Conservation (phyloP, 2,329 filamentous ascomycete species). For the Lasiodiplodia hormozganensis region DNA sequence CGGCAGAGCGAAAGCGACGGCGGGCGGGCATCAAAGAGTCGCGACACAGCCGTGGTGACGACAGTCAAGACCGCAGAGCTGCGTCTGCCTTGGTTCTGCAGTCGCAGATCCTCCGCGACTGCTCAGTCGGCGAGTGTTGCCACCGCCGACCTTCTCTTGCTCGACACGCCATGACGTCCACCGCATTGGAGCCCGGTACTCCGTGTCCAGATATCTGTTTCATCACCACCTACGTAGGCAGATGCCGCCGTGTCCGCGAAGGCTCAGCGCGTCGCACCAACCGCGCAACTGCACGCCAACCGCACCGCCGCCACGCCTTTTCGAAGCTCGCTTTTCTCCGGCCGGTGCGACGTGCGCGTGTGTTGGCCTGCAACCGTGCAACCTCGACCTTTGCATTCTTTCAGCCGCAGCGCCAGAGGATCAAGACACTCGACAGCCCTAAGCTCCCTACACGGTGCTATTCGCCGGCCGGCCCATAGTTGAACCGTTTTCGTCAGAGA, state of each 20-base stretch:
- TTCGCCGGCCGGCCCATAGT: conserved; percentile 4
- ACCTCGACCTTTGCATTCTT: background rate
- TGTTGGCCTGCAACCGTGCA: conserved; percentile 4
- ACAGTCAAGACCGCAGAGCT: background rate
- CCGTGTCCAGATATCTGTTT: no score
- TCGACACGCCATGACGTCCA: background rate
- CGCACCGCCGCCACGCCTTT: background rate
- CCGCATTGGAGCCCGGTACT: background rate
- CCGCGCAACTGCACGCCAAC: conserved; percentile 1
- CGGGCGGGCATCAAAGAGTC: background rate
- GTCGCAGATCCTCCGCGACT: conserved; percentile 8
- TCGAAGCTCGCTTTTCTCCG: background rate
- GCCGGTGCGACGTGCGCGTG: conserved; percentile 7
- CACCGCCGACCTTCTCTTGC: background rate
- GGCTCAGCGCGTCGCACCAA: background rate
- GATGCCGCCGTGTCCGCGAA: background rate
- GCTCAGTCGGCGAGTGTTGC: background rate
- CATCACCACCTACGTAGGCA: conserved; percentile 2
- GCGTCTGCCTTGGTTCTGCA: conserved; percentile 5
- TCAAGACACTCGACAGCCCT: conserved; percentile 3
- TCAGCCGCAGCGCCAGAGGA: conserved; percentile 1
- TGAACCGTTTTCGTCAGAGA: conserved; percentile 18
- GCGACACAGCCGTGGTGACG: conserved; percentile 4
- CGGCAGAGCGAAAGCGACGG: background rate
- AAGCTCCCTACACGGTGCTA: conserved; percentile 8